Conservation (phyloP, 2,329 filamentous ascomycete species). For the Colletotrichum ledebouriae region DNA sequence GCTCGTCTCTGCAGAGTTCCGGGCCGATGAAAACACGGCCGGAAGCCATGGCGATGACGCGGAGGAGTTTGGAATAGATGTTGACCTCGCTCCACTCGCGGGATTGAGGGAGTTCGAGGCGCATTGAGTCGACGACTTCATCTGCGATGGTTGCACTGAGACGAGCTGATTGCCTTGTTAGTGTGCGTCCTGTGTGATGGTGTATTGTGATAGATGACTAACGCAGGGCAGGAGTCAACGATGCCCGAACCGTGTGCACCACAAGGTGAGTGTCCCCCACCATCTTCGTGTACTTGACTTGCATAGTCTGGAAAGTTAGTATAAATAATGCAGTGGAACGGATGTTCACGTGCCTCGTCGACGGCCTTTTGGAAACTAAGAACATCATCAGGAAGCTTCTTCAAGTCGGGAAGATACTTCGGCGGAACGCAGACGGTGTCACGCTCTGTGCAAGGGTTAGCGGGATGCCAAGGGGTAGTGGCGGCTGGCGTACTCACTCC, state of each 20-base stretch:
- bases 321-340: neutral
- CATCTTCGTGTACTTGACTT: constrained; percentile 52
- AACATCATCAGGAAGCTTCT: constrained; percentile 50
- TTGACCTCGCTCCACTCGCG: constrained; percentile 57
- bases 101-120: constrained; percentile 51
- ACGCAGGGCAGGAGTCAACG: constrained; percentile 53
- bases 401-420: constrained; percentile 50
- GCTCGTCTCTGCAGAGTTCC: constrained; percentile 59
- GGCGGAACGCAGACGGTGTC: constrained; percentile 48
- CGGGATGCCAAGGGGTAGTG: neutral
- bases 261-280: constrained; percentile 45
- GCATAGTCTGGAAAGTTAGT: constrained; percentile 46
- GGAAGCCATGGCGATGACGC: constrained; percentile 61
- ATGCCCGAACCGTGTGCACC: constrained; percentile 49
- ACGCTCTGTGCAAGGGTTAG: constrained; percentile 41
- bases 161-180: constrained; percentile 43
- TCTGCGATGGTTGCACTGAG: constrained; percentile 52
- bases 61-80: constrained; percentile 57
- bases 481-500: constrained; percentile 37
- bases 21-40: constrained; percentile 63
- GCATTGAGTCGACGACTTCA: constrained; percentile 53
- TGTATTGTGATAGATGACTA: neutral
- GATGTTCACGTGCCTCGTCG: constrained; percentile 41
- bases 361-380: constrained; percentile 49
- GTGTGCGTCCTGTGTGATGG: no score